These are phyloP conservation scores for Passalora sequoiae DNA, from an alignment of 2,329 filamentous ascomycete species.

Conservation along the genomic window DNA sequence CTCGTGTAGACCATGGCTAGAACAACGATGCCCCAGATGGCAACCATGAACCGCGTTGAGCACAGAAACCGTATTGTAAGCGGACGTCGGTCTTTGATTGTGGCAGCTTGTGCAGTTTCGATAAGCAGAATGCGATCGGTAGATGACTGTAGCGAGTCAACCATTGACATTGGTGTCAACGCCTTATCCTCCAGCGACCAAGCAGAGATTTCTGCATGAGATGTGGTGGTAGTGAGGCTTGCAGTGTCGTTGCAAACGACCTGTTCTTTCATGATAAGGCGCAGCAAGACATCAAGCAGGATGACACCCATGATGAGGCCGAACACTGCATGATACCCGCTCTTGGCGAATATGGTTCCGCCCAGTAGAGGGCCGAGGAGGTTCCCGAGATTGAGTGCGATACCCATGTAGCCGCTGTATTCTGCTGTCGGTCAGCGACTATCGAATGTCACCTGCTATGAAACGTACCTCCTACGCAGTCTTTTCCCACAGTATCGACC, in stretches of 20 bases:
- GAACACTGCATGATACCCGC: conserved; percentile 21
- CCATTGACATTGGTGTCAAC: not conserved
- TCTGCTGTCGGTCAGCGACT: conserved; percentile 33
- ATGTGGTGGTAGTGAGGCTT: not conserved
- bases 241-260: not conserved
- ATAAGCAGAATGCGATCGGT: not conserved
- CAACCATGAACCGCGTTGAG: conserved; percentile 18
- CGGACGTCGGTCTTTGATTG: conserved; percentile 6
- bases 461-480: conserved; percentile 46
- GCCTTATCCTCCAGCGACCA: not conserved
- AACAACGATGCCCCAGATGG: conserved; percentile 22
- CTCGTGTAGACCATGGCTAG: conserved; percentile 15
- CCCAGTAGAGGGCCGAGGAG: conserved; percentile 62
- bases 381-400: conserved; percentile 57
- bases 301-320: conserved; percentile 15
- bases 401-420: conserved; percentile 59
- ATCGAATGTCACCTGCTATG: not conserved
- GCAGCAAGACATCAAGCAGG: conserved; percentile 14
- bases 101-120: not conserved
- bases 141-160: not conserved
- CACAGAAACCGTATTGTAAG: conserved; percentile 17
- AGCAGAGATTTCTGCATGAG: not conserved
- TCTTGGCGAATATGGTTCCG: conserved; percentile 59
- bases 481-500: conserved; percentile 60
- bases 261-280: conserved; percentile 19